A percentile compares a stretch with the other conserved stretches of the same genome.
phyloP scores from a whole-genome alignment of 2,329 filamentous ascomycete genomes.

The Sphaerostilbella broomeana region DNA sequence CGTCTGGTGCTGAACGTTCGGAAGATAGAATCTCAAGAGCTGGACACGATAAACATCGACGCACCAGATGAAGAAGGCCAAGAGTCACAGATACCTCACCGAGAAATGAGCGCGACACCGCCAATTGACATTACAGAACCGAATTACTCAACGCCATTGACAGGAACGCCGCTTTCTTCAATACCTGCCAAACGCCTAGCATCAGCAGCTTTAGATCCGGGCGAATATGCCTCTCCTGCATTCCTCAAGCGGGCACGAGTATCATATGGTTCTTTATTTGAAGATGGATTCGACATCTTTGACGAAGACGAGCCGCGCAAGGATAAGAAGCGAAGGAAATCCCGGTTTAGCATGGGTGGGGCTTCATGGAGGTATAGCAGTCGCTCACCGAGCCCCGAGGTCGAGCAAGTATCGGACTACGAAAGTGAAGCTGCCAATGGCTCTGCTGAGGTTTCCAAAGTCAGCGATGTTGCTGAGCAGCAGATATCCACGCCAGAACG shows the following conservation, averaged over 20 bases:
- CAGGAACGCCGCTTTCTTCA: slow-evolving; percentile 5
- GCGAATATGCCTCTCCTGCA: slow-evolving; percentile 68
- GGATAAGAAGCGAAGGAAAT: slow-evolving; percentile 63
- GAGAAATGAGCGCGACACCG: neutral
- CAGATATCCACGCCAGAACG: slow-evolving; percentile 16
- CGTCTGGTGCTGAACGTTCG: slow-evolving; percentile 40
- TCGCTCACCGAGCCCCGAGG: slow-evolving; percentile 63
- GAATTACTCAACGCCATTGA: slow-evolving; percentile 5
- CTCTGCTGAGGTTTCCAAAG: slow-evolving; percentile 3
- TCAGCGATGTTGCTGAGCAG: neutral
- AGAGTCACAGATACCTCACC: slow-evolving; percentile 1
- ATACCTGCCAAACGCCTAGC: slow-evolving; percentile 29
- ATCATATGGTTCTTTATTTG: slow-evolving; percentile 62
- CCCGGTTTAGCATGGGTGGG: slow-evolving; percentile 60
- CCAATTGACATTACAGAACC: slow-evolving; percentile 1
- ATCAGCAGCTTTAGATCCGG: slow-evolving; percentile 31
- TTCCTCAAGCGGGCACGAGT: slow-evolving; percentile 67
- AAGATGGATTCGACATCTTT: slow-evolving; percentile 60
- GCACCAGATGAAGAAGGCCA: slow-evolving; percentile 17
- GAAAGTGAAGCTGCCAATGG: slow-evolving; percentile 17
- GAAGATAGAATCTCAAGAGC: slow-evolving; percentile 39
- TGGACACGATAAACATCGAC: slow-evolving; percentile 48
- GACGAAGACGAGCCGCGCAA: slow-evolving; percentile 40
- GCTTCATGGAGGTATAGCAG: slow-evolving; percentile 69
- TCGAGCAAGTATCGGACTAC: slow-evolving; percentile 28